Base-by-base conservation (phyloP, 2,329 filamentous ascomycete genomes). In the Xylariaceae sp. region DNA sequence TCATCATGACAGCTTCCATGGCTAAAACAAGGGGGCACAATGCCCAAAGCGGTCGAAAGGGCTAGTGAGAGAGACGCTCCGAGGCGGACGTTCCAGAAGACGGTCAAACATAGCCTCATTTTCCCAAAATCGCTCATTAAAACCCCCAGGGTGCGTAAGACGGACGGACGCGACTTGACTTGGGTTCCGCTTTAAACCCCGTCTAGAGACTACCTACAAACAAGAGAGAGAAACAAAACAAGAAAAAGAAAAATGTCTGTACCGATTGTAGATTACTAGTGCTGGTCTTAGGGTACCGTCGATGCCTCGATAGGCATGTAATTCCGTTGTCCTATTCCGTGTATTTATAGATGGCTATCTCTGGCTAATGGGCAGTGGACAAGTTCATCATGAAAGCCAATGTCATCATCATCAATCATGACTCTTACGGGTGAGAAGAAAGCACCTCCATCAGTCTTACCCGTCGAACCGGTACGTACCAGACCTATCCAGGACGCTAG, bases 341-440 rank as follows among this genome's bases (percentile, higher is more conserved):
- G 37, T 42, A 42, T 42, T 42, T 42, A 42, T 42, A 42, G 37
- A 42, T 13, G 9, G 37, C 9, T 9, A 42, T 13, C 37, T 30
- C 23, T 30, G 23, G 23, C 23, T 30, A 30, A 30, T 30, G 5
- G 23, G 23, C 23, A 30, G 23, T 30, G 23, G 23, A 30, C 23
- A 30, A 30, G 37, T 42, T 9, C 37, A 42, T 42, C 11, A 42
- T 42, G 8, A 9, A 42, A 42, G 37, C 37, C 37, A 42, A 42
- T 42, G 37, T 42, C 37, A 42, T 42, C 37, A 42, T 42, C 37
- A 42, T 42, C 37, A 42, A 9, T 51, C 37, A 55, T 61, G 59
- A 59, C 56, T 61, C 56, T 59, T 50, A 30, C 23, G 23, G 23
- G 23, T 30, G 23, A 30, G 23, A 30, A 30, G 23, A 30, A 30